Base-by-base conservation (phyloP, 257 asterid genomes). In the Knoxia roxburghii region DNA sequence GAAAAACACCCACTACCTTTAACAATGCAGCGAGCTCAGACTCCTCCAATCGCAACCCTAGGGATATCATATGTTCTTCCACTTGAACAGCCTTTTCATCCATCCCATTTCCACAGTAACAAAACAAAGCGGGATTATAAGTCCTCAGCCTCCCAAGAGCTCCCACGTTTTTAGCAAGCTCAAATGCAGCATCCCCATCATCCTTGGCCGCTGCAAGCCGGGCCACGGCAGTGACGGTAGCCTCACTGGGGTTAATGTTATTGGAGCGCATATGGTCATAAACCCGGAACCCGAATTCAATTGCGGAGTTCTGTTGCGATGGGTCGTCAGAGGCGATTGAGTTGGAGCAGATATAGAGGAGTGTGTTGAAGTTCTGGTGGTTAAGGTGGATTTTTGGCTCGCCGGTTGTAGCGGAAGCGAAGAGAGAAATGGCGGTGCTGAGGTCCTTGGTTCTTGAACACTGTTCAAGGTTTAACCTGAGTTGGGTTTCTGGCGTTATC, bases 341-440 rank as follows among this genome's bases (percentile, higher is more conserved):
- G 74, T 84, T 83, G 77, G 95, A 87, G 81, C 97, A 89, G 52
- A 92, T 80, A 68, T 93, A 86, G 45, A 93, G 95, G 78, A 93
- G 77, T 43, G 97, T 83, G 58, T 86, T 93, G 79, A 86, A 89
- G 80, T 88, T 88, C 77, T 73, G 80, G 65, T 79, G 85, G 43
- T 81, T 65, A 39, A 93, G 81, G 72, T 59, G 77, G 61, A 81
- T 41, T 69, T 76, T 70, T 35, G 80, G 76, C 40, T 83, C 40
- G 52, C 72, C 46, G 43, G 85, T 64, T 48, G 75, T 57, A 54
- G 85, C 73, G 62, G 88, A 80, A 49, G 87, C 84, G 82, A 90
- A 93, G 72, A 93, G 96, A 26, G 91, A 54, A 49, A 85, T 65
- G 57, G 94, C 97, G 35, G 85, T 66, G 71, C 84, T 43, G 73